phyloP scores from a whole-genome alignment of 2,329 filamentous ascomycete genomes.

The Penicillium sp. region DNA sequence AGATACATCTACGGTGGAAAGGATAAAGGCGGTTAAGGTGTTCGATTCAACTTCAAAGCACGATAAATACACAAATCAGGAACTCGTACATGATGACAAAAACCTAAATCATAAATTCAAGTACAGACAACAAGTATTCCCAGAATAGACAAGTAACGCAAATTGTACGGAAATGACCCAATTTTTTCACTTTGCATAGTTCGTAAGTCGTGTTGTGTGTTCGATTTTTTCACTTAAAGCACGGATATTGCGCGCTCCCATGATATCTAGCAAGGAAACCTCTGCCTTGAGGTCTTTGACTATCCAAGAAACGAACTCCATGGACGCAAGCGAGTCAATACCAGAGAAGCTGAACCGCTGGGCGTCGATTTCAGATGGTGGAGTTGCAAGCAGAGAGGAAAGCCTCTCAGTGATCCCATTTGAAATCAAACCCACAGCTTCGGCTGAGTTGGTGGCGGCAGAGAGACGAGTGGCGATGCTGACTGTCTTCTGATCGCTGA shows the following conservation, averaged over 20 bases:
- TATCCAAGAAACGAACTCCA: constrained; percentile 34
- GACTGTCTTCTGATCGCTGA: constrained; percentile 3
- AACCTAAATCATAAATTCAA: background rate
- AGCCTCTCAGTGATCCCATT: constrained; percentile 17
- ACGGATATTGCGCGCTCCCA: constrained; percentile 21
- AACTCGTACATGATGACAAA: background rate
- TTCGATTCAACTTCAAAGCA: background rate
- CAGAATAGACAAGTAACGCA: background rate
- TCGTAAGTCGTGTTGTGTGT: constrained; percentile 8
- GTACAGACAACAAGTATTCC: background rate
- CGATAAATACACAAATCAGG: background rate
- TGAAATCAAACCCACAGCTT: constrained; percentile 12
- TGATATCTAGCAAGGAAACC: constrained; percentile 22
- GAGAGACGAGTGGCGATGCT: constrained; percentile 9
- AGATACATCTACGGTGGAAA: background rate
- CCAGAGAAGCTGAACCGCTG: constrained; percentile 23
- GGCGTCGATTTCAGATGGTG: constrained; percentile 26
- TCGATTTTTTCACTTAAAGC: constrained; percentile 19
- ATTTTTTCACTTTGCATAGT: background rate
- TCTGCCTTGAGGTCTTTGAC: constrained; percentile 29
- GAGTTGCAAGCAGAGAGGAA: constrained; percentile 23
- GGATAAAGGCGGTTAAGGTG: background rate
- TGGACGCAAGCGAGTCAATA: constrained; percentile 32
- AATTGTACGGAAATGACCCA: background rate
- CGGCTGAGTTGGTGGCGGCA: background rate